These are phyloP conservation scores for Phytopythium cucurbitacearum DNA, from an alignment of 352 stramenopile genomes.

Conservation along the genomic window DNA sequence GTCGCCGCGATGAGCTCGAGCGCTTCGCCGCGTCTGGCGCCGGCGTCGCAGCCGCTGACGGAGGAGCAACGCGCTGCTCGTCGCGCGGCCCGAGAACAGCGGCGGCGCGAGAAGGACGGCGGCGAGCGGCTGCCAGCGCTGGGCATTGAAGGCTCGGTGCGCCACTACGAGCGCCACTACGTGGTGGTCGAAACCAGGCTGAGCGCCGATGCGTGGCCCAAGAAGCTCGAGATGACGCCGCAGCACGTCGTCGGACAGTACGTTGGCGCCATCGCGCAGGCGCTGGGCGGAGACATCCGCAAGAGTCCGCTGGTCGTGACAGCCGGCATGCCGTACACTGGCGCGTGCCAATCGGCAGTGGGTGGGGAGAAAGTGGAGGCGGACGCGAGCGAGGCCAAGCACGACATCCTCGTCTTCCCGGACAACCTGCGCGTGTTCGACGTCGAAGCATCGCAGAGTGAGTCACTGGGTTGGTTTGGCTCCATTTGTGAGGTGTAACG, in stretches of 20 bases:
- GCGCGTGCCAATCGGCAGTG: slow-evolving; percentile 3
- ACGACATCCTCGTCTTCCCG: slow-evolving; percentile 71
- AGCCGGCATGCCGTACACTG: slow-evolving; percentile 46
- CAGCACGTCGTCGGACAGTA: slow-evolving; percentile 51
- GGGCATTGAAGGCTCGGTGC: slow-evolving; percentile 53
- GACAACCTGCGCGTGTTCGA: slow-evolving; percentile 56
- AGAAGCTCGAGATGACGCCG: slow-evolving; percentile 62
- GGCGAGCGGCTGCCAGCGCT: slow-evolving; percentile 16
- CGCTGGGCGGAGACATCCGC: slow-evolving; percentile 25
- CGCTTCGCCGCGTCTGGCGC: background rate
- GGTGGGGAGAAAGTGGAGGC: slow-evolving; percentile 1
- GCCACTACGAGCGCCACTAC: slow-evolving; percentile 54
- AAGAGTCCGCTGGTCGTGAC: slow-evolving; percentile 42
- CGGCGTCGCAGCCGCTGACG: slow-evolving; percentile 12
- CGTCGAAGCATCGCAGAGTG: slow-evolving; percentile 42
- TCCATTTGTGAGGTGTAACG: background rate
- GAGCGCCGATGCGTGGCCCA: slow-evolving; percentile 47
- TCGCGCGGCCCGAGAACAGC: slow-evolving; percentile 19
- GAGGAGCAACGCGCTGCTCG: slow-evolving; percentile 23
- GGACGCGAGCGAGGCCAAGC: slow-evolving; percentile 11
- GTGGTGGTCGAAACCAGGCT: slow-evolving; percentile 46
- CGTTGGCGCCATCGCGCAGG: slow-evolving; percentile 19
- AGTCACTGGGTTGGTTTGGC: background rate
- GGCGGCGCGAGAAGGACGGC: slow-evolving; percentile 3
- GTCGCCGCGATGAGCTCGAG: background rate